phyloP scores from a whole-genome alignment of 1,284 basidiomycete species.

The Anthracocystis panici-leucophaei region DNA sequence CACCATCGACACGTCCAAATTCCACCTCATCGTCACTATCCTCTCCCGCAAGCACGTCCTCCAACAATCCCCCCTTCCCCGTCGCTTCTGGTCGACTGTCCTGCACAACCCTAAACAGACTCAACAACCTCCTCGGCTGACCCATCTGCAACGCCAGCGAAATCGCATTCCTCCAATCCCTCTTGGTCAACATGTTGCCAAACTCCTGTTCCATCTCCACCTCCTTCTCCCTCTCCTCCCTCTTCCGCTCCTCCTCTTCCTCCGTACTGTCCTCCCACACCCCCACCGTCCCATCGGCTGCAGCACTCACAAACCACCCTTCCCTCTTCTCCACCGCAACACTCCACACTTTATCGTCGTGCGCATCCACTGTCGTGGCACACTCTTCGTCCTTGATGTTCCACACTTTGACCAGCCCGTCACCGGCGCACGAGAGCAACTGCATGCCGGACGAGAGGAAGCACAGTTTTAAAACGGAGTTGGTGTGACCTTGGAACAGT shows the following conservation, averaged over 20 bases:
- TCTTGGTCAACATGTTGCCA: slow-evolving; percentile 84
- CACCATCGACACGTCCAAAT: background rate
- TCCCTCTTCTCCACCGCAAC: slow-evolving; percentile 83
- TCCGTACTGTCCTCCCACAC: slow-evolving; percentile 94
- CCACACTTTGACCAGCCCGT: slow-evolving; percentile 97
- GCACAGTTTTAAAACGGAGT: slow-evolving; percentile 92
- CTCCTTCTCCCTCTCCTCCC: slow-evolving; percentile 38
- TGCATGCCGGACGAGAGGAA: slow-evolving; percentile 88
- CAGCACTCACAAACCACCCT: slow-evolving; percentile 85
- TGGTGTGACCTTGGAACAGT: slow-evolving; percentile 80
- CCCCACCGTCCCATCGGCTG: slow-evolving; percentile 91
- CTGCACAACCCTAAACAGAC: slow-evolving; percentile 76
- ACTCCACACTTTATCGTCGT: slow-evolving; percentile 94
- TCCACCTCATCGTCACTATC: slow-evolving; percentile 15
- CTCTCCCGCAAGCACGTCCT: background rate
- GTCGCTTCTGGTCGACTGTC: slow-evolving; percentile 36
- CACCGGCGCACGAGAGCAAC: slow-evolving; percentile 87
- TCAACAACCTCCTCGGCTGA: slow-evolving; percentile 88
- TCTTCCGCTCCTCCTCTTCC: slow-evolving; percentile 71
- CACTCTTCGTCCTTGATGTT: slow-evolving; percentile 87
- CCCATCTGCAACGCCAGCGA: slow-evolving; percentile 89
- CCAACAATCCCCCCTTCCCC: slow-evolving; percentile 2
- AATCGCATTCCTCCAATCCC: slow-evolving; percentile 92
- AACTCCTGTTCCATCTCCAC: slow-evolving; percentile 88
- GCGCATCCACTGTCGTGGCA: slow-evolving; percentile 87